These are phyloP conservation scores for Platanthera zijinensis DNA, from an alignment of 106 monocot genomes.

Conservation along the genomic window DNA sequence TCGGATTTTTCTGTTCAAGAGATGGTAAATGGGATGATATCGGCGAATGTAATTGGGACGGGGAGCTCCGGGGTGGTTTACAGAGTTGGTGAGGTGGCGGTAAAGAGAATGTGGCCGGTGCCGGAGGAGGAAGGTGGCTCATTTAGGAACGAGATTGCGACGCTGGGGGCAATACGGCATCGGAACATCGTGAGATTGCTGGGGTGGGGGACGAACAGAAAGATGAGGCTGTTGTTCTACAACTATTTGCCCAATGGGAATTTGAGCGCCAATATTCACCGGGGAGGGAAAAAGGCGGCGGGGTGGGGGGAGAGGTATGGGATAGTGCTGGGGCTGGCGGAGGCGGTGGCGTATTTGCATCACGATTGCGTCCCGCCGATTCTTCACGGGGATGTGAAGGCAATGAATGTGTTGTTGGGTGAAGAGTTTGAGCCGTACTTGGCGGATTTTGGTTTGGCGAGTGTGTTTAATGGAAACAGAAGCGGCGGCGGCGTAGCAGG, in stretches of 20 bases:
- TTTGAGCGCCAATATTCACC: constrained; percentile 61
- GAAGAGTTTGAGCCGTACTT: constrained; percentile 63
- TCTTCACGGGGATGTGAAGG: constrained; percentile 87
- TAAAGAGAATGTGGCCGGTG: constrained; percentile 87
- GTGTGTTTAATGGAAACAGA: constrained; percentile 12
- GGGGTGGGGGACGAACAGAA: constrained; percentile 58
- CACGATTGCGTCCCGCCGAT: constrained; percentile 96
- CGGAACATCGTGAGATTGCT: constrained; percentile 80
- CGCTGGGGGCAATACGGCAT: constrained; percentile 67
- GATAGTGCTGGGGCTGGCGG: constrained; percentile 75
- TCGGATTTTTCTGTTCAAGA: constrained; percentile 58
- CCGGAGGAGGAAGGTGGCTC: constrained; percentile 28
- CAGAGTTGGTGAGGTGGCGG: constrained; percentile 61
- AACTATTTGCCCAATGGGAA: constrained; percentile 76
- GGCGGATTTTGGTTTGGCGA: constrained; percentile 87
- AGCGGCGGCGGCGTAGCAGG: background rate
- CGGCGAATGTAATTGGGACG: constrained; percentile 81
- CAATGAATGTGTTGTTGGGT: constrained; percentile 90
- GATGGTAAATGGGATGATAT: constrained; percentile 41
- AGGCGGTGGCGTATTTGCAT: constrained; percentile 84
- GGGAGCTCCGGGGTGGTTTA: constrained; percentile 97
- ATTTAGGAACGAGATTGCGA: constrained; percentile 64
- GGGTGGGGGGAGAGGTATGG: constrained; percentile 83
- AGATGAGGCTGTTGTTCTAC: constrained; percentile 72
- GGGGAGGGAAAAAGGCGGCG: constrained; percentile 38